Conservation (phyloP, 768 basidiomycete species). For the Xanthoconium purpureum region DNA sequence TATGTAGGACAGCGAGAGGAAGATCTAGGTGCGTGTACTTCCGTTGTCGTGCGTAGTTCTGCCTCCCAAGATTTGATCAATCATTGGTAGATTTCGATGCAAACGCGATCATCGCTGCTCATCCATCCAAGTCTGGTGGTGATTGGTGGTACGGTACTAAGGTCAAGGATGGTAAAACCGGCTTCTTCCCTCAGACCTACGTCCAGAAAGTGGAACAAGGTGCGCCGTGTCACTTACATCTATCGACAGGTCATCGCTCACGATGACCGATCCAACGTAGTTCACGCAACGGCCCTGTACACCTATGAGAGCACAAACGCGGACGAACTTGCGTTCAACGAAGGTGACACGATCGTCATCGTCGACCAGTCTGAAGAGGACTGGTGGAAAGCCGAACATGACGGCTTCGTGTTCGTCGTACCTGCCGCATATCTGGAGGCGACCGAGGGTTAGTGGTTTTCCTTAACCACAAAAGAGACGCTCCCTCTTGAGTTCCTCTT, state of each 20-base stretch:
- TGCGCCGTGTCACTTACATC: slow-evolving; percentile 24
- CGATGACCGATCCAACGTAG: slow-evolving; percentile 30
- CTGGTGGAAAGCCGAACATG: slow-evolving; percentile 96
- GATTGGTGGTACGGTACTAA: slow-evolving; percentile 93
- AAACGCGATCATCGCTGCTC: slow-evolving; percentile 72
- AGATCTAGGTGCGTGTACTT: slow-evolving; percentile 70
- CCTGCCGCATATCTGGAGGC: slow-evolving; percentile 90
- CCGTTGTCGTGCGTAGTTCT: not conserved
- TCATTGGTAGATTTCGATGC: slow-evolving; percentile 65
- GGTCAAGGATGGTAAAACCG: slow-evolving; percentile 61
- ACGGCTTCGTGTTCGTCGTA: slow-evolving; percentile 83
- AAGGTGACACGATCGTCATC: slow-evolving; percentile 75
- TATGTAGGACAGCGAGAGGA: slow-evolving; percentile 86
- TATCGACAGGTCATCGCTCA: not conserved
- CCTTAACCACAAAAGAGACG: slow-evolving; percentile 23
- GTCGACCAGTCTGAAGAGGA: slow-evolving; percentile 81
- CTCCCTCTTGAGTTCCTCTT: slow-evolving; percentile 54
- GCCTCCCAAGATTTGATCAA: slow-evolving; percentile 1
- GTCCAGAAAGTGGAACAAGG: slow-evolving; percentile 69
- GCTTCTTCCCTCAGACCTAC: slow-evolving; percentile 90
- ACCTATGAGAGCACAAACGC: slow-evolving; percentile 63
- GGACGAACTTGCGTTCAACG: slow-evolving; percentile 84
- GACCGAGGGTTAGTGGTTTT: slow-evolving; percentile 81
- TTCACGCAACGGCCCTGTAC: slow-evolving; percentile 77
- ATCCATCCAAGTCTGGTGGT: slow-evolving; percentile 81